Percentiles rank a stretch among this genome's conserved stretches.
Conservation (phyloP, 1,139 yeast species). For the Blastobotrys malaysiensis region DNA sequence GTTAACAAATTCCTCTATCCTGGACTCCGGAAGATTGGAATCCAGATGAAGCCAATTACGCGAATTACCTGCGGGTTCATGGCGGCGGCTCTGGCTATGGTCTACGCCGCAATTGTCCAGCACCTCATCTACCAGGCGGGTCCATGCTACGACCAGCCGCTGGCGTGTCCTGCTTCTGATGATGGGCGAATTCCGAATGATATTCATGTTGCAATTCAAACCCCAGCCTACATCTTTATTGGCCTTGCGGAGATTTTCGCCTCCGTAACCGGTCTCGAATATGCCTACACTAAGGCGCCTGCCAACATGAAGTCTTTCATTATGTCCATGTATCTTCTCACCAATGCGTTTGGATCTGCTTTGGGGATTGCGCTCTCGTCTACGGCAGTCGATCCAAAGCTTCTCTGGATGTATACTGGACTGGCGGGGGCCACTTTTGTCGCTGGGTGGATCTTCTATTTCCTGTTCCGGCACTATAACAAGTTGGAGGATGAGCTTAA, state of each 20-base stretch:
- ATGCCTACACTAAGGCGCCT: conserved; percentile 68
- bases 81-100: conserved; percentile 64
- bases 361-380: conserved; percentile 67
- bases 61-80: conserved; percentile 72
- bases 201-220: conserved; percentile 56
- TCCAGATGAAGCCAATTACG: conserved; percentile 48
- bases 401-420: conserved; percentile 61
- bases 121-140: conserved; percentile 64
- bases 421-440: conserved; percentile 53
- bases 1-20: conserved; percentile 52
- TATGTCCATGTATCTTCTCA: conserved; percentile 55
- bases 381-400: conserved; percentile 59
- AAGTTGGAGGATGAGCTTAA: conserved; percentile 56
- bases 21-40: conserved; percentile 43
- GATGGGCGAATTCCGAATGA: conserved; percentile 41
- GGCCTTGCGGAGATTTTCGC: conserved; percentile 61
- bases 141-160: conserved; percentile 68
- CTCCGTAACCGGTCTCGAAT: conserved; percentile 60
- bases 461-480: conserved; percentile 52
- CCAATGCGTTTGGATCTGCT: conserved; percentile 64
- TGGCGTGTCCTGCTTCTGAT: conserved; percentile 31
- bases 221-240: conserved; percentile 58
- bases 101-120: conserved; percentile 77
- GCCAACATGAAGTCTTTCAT: conserved; percentile 58
- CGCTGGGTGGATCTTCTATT: conserved; percentile 61